phyloP scores from a whole-genome alignment of 73 alveolate genomes.

The Tetrahymena thermophila region DNA sequence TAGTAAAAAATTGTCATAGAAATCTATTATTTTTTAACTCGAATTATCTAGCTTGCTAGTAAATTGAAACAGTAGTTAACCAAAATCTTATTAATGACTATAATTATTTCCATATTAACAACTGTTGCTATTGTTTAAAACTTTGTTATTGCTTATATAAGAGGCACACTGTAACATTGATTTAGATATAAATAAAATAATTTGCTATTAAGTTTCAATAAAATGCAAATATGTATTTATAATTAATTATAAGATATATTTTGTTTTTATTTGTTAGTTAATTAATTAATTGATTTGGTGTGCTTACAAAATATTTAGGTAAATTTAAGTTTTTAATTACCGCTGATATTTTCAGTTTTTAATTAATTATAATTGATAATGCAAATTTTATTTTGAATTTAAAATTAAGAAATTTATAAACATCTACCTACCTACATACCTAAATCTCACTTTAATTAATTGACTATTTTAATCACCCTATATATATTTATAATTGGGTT shows the following conservation, averaged over 20 bases:
- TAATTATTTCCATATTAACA: neutral
- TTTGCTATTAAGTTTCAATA: neutral
- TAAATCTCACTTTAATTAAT: neutral
- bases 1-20: neutral
- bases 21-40: neutral
- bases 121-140: neutral
- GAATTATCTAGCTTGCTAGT: neutral
- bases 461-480: neutral
- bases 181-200: neutral
- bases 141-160: neutral
- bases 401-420: neutral
- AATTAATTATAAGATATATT: neutral
- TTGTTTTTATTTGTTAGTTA: neutral
- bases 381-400: neutral
- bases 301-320: neutral
- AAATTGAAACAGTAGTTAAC: neutral
- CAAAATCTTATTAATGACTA: neutral
- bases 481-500: neutral
- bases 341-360: neutral
- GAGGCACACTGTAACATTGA: neutral
- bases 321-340: neutral
- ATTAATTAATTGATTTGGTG: neutral
- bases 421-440: neutral
- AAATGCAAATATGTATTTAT: neutral
- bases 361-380: neutral